These are phyloP conservation scores for Phymatotrichopsis omnivora DNA, from an alignment of 2,329 filamentous ascomycete genomes.

Conservation along the genomic window DNA sequence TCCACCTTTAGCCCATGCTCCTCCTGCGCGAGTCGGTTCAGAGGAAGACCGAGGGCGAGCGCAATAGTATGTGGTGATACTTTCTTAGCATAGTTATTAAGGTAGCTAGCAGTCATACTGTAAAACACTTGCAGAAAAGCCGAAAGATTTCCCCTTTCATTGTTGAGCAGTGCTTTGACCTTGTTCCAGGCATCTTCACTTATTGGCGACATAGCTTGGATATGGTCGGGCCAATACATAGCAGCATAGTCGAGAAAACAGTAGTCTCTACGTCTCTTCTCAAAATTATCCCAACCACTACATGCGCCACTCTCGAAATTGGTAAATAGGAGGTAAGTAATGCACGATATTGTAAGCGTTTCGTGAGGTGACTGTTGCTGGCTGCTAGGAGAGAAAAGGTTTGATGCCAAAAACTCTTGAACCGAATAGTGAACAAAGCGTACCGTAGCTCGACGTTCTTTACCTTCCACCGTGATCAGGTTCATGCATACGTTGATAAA, in stretches of 20 bases:
- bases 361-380: background rate
- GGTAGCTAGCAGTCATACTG: background rate
- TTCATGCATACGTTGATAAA: constrained; percentile 12
- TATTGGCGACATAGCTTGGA: background rate
- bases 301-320: too few species aligned
- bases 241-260: background rate
- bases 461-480: constrained; percentile 4
- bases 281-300: too few species aligned
- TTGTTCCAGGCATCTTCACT: background rate
- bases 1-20: too few species aligned
- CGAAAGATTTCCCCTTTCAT: background rate
- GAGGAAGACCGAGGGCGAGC: too few species aligned
- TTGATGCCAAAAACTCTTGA: constrained; percentile 9
- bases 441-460: constrained; percentile 1
- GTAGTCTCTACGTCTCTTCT: too few species aligned
- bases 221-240: background rate
- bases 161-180: too few species aligned
- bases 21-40: too few species aligned
- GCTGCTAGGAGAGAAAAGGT: background rate
- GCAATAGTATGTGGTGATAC: background rate
- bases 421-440: constrained; percentile 18
- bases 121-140: background rate
- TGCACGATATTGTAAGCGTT: background rate
- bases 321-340: background rate
- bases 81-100: background rate